Evolutionary conservation across 2,329 filamentous ascomycete genomes (phyloP).

Genomic region (Aspergillus quadrilineatus): DNA sequence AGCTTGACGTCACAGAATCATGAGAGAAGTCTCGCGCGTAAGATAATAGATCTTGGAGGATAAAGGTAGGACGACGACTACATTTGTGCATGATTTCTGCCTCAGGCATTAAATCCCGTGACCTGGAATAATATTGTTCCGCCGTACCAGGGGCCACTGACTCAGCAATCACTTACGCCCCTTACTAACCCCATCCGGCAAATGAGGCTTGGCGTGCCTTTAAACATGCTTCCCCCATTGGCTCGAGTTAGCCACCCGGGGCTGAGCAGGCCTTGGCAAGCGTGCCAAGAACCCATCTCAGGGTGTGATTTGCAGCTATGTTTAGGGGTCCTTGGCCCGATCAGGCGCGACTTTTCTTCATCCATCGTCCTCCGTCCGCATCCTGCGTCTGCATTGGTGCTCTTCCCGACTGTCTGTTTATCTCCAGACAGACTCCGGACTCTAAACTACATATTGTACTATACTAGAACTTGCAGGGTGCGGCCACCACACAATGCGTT

Average conservation of each 20-base stretch:
- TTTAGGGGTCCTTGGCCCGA: slow-evolving; percentile 6
- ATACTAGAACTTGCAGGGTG: background rate
- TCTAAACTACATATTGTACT: background rate
- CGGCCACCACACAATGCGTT: slow-evolving; percentile 5
- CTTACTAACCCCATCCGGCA: too few relatives aligned
- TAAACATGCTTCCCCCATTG: background rate
- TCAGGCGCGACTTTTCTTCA: slow-evolving; percentile 3
- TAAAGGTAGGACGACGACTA: too few relatives aligned
- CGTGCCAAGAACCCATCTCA: slow-evolving; percentile 1
- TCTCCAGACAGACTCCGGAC: background rate
- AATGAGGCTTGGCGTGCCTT: too few relatives aligned
- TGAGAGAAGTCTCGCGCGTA: too few relatives aligned
- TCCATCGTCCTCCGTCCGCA: background rate
- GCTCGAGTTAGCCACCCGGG: background rate
- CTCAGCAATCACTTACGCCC: too few relatives aligned
- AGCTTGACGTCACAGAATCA: too few relatives aligned
- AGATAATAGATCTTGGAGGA: too few relatives aligned
- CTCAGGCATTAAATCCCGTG: too few relatives aligned
- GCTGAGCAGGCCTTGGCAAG: slow-evolving; percentile 8
- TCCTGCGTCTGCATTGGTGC: slow-evolving; percentile 1
- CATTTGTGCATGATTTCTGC: too few relatives aligned
- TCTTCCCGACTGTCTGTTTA: background rate
- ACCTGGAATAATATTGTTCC: too few relatives aligned
- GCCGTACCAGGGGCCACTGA: too few relatives aligned
- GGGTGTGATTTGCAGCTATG: slow-evolving; percentile 12